Base-by-base conservation (phyloP, 306 rosid species). In the Ochetophila trinervis region DNA sequence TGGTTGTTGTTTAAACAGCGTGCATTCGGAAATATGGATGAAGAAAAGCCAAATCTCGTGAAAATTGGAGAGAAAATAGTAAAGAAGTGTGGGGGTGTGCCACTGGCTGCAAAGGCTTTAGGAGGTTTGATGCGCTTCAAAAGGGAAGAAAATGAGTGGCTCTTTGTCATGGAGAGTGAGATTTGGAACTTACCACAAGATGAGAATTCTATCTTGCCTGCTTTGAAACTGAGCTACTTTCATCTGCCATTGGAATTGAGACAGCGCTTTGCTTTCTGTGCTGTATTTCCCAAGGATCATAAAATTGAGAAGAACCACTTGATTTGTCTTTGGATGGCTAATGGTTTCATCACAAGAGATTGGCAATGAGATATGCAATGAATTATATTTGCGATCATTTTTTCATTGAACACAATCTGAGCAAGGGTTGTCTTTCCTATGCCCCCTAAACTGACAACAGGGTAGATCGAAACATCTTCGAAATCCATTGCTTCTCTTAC, bases 381-480 rank as follows among this genome's bases (percentile, higher is more conserved):
- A 27, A 27, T 27, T 27, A 27, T 27, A 27, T 27, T 27, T n/a
- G 6, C 53, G 11, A 70, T 68, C 24, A 35, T 50, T 0, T 9
- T 48, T 35, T 76, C 78, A 51, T 60, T 64, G n/a, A 48, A 67
- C 2, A 74, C 72, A 4, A 74, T 52, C 37, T 83, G 81, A 56
- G 77, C 81, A 65, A 80, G 77, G 3, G 88, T 14, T 1, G 88
- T 83, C 63, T 80, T 80, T 6, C 83, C 83, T 47, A 80, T 59
- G 16, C 83, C 88, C 5, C 79, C 85, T 60, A 83, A 18, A 8
- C 88, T 83, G 23, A 64, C 78, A 8, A 81, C 60, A 1, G 82
- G 53, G 67, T 68, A 27, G 8, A 79, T 34, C 20, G 76, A 73
- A 57, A 79, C 66, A 63, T 51, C 60, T 54, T 61, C 6, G 34